These are phyloP conservation scores for Podospora tetraspora DNA, from an alignment of 495 filamentous ascomycete genomes.

Conservation along the genomic window DNA sequence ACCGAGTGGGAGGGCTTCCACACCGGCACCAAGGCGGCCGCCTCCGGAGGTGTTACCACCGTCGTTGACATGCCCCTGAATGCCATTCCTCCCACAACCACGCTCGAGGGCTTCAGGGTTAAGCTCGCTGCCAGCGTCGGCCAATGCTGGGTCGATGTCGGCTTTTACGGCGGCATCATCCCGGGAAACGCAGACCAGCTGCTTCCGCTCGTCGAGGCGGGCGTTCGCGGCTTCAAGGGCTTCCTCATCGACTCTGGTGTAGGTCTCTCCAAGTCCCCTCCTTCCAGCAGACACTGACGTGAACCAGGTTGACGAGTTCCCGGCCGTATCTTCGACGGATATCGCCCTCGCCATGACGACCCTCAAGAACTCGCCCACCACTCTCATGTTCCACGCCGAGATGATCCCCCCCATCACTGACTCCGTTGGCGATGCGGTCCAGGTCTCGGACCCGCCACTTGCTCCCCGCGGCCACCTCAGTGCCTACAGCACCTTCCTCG, in stretches of 20 bases:
- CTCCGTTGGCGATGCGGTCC: conserved; percentile 75
- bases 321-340: conserved; percentile 74
- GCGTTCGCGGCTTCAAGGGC: conserved; percentile 94
- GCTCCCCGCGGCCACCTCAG: conserved; percentile 70
- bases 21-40: conserved; percentile 87
- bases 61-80: conserved; percentile 98
- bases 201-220: conserved; percentile 71
- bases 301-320: conserved; percentile 84
- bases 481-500: conserved; percentile 84
- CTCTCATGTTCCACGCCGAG: conserved; percentile 97
- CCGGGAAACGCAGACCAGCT: conserved; percentile 82
- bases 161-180: conserved; percentile 94
- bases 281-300: conserved; percentile 12
- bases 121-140: conserved; percentile 81
- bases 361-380: conserved; percentile 70
- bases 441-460: conserved; percentile 64
- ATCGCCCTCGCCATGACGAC: conserved; percentile 73
- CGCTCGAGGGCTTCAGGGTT: conserved; percentile 70
- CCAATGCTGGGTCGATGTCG: conserved; percentile 97
- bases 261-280: conserved; percentile 34
- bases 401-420: conserved; percentile 87
- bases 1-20: conserved; percentile 99
- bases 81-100: conserved; percentile 94
- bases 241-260: conserved; percentile 96
- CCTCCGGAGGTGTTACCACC: conserved; percentile 96